Evolutionary conservation across 495 filamentous ascomycete species (phyloP).

Genomic region (Aspergillus affinis): DNA sequence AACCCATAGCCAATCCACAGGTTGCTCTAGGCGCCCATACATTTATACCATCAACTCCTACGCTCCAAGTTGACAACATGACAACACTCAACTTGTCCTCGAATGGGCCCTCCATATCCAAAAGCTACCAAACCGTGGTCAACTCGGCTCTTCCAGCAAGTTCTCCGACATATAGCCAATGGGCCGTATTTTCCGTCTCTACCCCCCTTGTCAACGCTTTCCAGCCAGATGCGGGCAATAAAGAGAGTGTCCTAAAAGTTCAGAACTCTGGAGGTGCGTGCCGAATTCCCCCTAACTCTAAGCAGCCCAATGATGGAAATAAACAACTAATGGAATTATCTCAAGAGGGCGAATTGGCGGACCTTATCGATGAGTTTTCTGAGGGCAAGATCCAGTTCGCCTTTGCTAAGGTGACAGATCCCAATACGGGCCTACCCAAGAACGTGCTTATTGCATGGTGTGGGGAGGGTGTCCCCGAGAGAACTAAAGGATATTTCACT

Average conservation of each 20-base stretch:
- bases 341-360: slow-evolving; percentile 89
- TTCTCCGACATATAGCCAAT: slow-evolving; percentile 72
- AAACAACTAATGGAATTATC: not conserved
- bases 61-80: slow-evolving; percentile 53
- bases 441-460: slow-evolving; percentile 95
- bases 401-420: slow-evolving; percentile 93
- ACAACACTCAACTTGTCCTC: slow-evolving; percentile 86
- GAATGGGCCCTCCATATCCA: slow-evolving; percentile 88
- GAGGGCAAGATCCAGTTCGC: slow-evolving; percentile 97
- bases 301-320: not conserved
- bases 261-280: slow-evolving; percentile 81
- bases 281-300: not conserved
- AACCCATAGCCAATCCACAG: not conserved
- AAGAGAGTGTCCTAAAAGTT: slow-evolving; percentile 94
- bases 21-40: not conserved
- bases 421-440: slow-evolving; percentile 89
- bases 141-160: slow-evolving; percentile 67
- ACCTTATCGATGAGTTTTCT: slow-evolving; percentile 96
- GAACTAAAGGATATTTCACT: slow-evolving; percentile 97
- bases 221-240: slow-evolving; percentile 73
- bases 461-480: slow-evolving; percentile 95
- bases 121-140: slow-evolving; percentile 87
- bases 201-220: slow-evolving; percentile 89
- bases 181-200: slow-evolving; percentile 90
- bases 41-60: not conserved